A percentile compares a stretch with the other conserved stretches of the same genome.
These are phyloP conservation scores for Chlamydomonas sp. DNA, from an alignment of 139 green algal species.

Conservation along the genomic window DNA sequence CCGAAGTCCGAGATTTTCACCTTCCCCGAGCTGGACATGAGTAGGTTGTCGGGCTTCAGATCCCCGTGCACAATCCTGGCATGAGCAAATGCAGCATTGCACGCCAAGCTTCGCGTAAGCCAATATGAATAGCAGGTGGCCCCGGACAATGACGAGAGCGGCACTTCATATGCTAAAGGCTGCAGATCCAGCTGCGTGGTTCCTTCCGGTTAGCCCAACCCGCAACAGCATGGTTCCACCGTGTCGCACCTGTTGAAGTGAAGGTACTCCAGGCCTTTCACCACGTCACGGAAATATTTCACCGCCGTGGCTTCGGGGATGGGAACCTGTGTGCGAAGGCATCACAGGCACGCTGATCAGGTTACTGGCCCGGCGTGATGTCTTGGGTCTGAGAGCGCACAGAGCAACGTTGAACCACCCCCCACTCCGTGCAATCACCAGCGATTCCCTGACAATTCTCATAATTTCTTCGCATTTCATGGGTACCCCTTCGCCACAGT, in stretches of 20 bases:
- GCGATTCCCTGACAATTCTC: not conserved
- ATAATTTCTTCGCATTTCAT: not conserved
- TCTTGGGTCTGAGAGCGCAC: too few relatives aligned
- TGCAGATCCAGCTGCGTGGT: not conserved
- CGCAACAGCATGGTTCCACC: too few relatives aligned
- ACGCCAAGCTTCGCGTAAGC: not conserved
- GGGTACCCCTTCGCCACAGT: not conserved
- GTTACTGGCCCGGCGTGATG: too few relatives aligned
- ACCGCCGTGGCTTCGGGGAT: conserved; percentile 9
- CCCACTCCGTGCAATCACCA: not conserved
- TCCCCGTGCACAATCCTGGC: conserved; percentile 58
- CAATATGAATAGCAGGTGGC: not conserved
- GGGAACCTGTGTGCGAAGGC: conserved; percentile 1
- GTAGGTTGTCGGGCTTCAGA: conserved; percentile 66
- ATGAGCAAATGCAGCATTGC: not conserved
- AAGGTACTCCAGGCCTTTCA: conserved; percentile 50
- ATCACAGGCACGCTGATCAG: too few relatives aligned
- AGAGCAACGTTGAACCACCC: not conserved
- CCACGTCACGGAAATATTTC: conserved; percentile 45
- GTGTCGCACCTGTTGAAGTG: conserved; percentile 39
- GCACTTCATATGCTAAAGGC: not conserved
- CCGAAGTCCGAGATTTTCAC: conserved; percentile 67
- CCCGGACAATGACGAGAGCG: not conserved
- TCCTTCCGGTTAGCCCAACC: too few relatives aligned
- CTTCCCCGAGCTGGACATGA: conserved; percentile 51